Evolutionary conservation across 2,329 filamentous ascomycete species (phyloP).

Genomic region (Fusarium sp.): DNA sequence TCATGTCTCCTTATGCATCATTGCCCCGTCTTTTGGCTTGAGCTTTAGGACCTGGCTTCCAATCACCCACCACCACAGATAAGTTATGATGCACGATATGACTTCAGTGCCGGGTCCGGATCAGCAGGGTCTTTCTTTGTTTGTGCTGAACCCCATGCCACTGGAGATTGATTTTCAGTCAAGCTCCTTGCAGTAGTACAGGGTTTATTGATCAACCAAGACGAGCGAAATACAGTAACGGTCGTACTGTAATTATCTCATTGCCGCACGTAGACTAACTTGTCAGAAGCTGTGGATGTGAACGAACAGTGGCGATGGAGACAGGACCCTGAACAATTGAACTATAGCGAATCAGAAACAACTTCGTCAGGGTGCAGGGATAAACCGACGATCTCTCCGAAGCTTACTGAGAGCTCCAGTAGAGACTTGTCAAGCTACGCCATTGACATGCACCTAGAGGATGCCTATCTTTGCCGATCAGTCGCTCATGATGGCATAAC

Average conservation of each 20-base stretch:
- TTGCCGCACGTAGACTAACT: slow-evolving; percentile 23
- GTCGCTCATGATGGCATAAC: slow-evolving; percentile 18
- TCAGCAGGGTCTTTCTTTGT: slow-evolving; percentile 43
- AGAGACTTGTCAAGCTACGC: slow-evolving; percentile 36
- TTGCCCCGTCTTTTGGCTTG: slow-evolving; percentile 27
- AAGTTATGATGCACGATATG: slow-evolving; percentile 29
- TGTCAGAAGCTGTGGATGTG: not conserved
- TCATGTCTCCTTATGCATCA: slow-evolving; percentile 24
- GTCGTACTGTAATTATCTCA: slow-evolving; percentile 31
- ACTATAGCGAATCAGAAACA: slow-evolving; percentile 17
- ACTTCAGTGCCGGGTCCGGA: slow-evolving; percentile 38
- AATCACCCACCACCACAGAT: slow-evolving; percentile 15
- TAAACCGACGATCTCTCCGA: slow-evolving; percentile 29
- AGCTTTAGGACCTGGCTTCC: slow-evolving; percentile 10
- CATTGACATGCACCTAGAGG: slow-evolving; percentile 41
- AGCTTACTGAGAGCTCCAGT: slow-evolving; percentile 24
- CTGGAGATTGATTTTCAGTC: slow-evolving; percentile 10
- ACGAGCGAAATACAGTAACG: slow-evolving; percentile 8
- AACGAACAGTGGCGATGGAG: slow-evolving; percentile 15
- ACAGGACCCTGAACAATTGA: slow-evolving; percentile 41
- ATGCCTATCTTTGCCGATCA: slow-evolving; percentile 43
- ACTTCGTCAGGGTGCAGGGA: slow-evolving; percentile 21
- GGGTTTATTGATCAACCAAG: slow-evolving; percentile 20
- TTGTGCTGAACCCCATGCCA: slow-evolving; percentile 4
- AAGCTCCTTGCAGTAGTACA: slow-evolving; percentile 9